These are phyloP conservation scores for Hydrangea macrophylla DNA, from an alignment of 148 eudicot species.

Conservation along the genomic window DNA sequence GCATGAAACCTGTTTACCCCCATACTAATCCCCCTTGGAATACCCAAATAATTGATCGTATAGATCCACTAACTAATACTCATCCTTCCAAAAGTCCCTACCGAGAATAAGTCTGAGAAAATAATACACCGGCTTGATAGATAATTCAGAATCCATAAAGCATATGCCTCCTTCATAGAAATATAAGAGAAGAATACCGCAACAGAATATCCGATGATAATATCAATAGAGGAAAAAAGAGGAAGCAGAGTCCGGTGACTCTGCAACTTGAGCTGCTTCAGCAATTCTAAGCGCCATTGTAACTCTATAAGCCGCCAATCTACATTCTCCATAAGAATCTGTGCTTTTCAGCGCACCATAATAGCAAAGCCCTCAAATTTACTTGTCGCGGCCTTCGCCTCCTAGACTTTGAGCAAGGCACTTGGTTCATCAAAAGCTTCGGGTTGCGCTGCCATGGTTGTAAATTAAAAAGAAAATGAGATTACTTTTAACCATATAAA, in stretches of 20 bases:
- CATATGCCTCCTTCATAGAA: too few relatives aligned
- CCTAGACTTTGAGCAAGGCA: constrained; percentile 38
- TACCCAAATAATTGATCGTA: too few relatives aligned
- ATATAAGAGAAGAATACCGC: too few relatives aligned
- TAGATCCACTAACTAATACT: too few relatives aligned
- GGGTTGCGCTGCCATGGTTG: constrained; percentile 48
- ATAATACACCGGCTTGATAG: too few relatives aligned
- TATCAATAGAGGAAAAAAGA: constrained; percentile 31
- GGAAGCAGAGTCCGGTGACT: constrained; percentile 26
- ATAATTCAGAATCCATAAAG: too few relatives aligned
- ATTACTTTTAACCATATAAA: too few relatives aligned
- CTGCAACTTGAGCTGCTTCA: constrained; percentile 45
- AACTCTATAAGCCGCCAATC: constrained; percentile 77
- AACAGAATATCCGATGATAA: too few relatives aligned
- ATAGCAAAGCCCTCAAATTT: constrained; percentile 48
- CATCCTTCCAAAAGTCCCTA: too few relatives aligned
- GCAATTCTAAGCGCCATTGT: constrained; percentile 77
- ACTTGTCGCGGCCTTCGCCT: constrained; percentile 58
- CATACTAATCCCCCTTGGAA: too few relatives aligned
- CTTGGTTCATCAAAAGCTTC: constrained; percentile 43
- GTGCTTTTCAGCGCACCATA: constrained; percentile 69
- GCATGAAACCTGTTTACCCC: too few relatives aligned
- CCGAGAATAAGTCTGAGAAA: too few relatives aligned
- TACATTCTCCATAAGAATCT: constrained; percentile 72
- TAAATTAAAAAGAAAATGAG: background rate